phyloP scores from a whole-genome alignment of 345 rosid species.

The Punica granatum region DNA sequence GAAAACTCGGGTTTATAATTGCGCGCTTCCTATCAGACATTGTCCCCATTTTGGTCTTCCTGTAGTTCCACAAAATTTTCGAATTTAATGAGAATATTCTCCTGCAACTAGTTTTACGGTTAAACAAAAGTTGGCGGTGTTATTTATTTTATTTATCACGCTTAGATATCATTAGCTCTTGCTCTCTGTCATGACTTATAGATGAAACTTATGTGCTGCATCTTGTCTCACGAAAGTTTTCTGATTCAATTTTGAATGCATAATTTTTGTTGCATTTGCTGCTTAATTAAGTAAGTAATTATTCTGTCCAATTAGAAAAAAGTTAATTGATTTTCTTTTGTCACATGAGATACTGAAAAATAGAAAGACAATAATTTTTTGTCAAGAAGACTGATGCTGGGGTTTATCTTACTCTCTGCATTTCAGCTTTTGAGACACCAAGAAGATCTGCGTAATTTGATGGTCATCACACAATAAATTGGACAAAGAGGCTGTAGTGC shows the following conservation, averaged over 20 bases:
- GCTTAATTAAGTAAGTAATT: too few relatives aligned
- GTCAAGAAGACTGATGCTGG: background rate
- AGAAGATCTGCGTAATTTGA: background rate
- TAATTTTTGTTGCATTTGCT: background rate
- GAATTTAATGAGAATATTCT: background rate
- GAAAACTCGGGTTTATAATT: too few relatives aligned
- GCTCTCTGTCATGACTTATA: too few relatives aligned
- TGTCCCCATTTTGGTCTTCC: too few relatives aligned
- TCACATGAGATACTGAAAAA: background rate
- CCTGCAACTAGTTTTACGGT: background rate
- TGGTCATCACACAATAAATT: background rate
- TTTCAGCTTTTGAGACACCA: background rate
- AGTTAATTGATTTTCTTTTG: background rate
- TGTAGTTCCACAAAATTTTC: background rate
- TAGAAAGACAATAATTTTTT: background rate
- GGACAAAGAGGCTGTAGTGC: background rate
- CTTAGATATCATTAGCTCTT: too few relatives aligned
- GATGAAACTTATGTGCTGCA: too few relatives aligned
- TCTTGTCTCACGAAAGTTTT: too few relatives aligned
- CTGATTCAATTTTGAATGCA: too few relatives aligned
- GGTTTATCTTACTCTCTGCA: background rate
- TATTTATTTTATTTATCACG: too few relatives aligned
- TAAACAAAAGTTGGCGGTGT: too few relatives aligned
- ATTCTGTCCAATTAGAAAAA: too few relatives aligned
- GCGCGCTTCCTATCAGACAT: too few relatives aligned